Conservation (phyloP, 345 rosid genomes). For the Xanthoceras sorbifolium region DNA sequence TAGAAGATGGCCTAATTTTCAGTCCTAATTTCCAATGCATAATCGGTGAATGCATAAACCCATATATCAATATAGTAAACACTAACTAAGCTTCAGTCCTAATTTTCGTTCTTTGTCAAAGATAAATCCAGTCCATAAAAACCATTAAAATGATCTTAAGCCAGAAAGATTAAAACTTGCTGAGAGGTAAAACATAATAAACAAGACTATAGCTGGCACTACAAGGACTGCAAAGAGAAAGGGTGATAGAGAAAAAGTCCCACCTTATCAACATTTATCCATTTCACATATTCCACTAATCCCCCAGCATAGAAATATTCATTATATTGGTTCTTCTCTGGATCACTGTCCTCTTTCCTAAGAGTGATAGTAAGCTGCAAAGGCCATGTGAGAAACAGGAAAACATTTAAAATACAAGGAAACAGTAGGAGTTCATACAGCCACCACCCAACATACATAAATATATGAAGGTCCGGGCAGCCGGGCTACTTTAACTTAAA, state of each 20-base stretch:
- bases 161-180: constrained; percentile 5
- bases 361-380: constrained; percentile 78
- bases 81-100: background rate
- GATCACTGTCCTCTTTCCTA: constrained; percentile 58
- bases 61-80: background rate
- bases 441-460: background rate
- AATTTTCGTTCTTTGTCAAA: background rate
- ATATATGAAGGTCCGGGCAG: background rate
- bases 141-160: background rate
- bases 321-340: constrained; percentile 56
- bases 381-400: constrained; percentile 12
- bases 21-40: no score
- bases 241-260: constrained; percentile 9
- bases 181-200: background rate
- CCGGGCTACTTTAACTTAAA: background rate
- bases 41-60: no score
- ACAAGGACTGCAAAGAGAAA: background rate
- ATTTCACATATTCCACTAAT: constrained; percentile 82
- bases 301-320: constrained; percentile 89
- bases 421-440: constrained; percentile 15
- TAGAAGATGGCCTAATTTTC: no score
- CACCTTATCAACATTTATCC: constrained; percentile 94
- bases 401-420: constrained; percentile 3
- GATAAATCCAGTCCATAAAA: background rate
- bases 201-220: background rate